phyloP scores from a whole-genome alignment of 2,329 filamentous ascomycete genomes.

The Acrocalymma vagum region DNA sequence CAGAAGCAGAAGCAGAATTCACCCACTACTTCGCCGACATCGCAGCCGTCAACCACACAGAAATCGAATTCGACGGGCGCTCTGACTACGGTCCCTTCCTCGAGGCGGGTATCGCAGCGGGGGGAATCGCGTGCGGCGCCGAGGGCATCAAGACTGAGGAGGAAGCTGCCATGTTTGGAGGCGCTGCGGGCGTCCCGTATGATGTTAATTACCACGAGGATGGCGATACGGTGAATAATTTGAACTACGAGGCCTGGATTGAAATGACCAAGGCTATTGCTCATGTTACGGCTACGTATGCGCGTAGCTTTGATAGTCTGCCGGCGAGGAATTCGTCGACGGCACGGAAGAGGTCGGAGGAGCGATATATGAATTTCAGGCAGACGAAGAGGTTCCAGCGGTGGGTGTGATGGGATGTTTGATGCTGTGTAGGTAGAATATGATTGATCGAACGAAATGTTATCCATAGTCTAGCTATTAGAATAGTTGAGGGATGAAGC shows the following conservation, averaged over 20 bases:
- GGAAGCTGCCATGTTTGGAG: conserved; percentile 75
- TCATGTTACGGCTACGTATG: conserved; percentile 46
- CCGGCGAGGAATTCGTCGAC: conserved; percentile 35
- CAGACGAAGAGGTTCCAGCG: conserved; percentile 30
- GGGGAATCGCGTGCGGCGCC: conserved; percentile 80
- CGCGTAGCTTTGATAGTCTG: conserved; percentile 40
- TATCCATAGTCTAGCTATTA: too few relatives aligned
- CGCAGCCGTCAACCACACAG: conserved; percentile 57
- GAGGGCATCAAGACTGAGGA: conserved; percentile 77
- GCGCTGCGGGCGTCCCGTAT: conserved; percentile 66
- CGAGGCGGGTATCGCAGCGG: conserved; percentile 74
- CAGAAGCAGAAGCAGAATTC: conserved; percentile 71
- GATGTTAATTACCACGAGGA: conserved; percentile 66
- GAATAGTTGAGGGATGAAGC: too few relatives aligned
- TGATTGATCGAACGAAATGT: too few relatives aligned
- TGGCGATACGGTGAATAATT: conserved; percentile 62
- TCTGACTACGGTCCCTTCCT: conserved; percentile 85
- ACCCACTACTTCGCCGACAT: conserved; percentile 38
- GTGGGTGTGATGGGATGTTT: conserved; percentile 31
- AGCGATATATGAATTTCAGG: conserved; percentile 27
- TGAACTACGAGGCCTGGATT: conserved; percentile 63
- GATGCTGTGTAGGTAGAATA: too few relatives aligned
- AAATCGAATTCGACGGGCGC: conserved; percentile 79
- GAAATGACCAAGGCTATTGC: conserved; percentile 69
- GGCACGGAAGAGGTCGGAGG: conserved; percentile 25